Evolutionary conservation across 768 basidiomycete species (phyloP), one percentile per base, ranked within the genome.

Genomic region (Boletus pseudo-olivaceus): DNA sequence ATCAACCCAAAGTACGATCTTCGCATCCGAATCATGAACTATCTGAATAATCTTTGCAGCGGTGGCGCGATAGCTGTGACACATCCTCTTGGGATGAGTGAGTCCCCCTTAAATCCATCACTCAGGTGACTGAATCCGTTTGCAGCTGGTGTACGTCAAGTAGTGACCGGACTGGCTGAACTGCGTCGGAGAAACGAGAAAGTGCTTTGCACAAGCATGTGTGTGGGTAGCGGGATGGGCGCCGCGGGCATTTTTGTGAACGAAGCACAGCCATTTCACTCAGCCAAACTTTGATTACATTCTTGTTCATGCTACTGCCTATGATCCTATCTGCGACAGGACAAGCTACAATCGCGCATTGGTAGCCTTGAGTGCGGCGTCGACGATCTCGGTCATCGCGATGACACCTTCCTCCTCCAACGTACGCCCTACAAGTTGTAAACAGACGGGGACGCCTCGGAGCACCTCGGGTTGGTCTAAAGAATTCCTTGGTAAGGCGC

Each of bases 141-240:
- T 55, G 45, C 61, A 87, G 93, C 93, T 60, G 93, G 93, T 33
- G 76, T 87, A 26, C 84, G 93, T 29, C 93, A 94, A 71, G 83
- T 93, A 23, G 87, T 90, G 2, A 94, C 93, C 3, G 93, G 88
- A n/a, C 78, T 96, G 8, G 83, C 88, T 2, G 85, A 95, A 66
- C 78, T 93, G 35, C 83, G 82, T 62, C 77, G 93, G 39, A 81
- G 78, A 54, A 79, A 85, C 53, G 82, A 80, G 51, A 78, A 80
- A 27, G 65, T 96, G 23, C 77, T 96, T 53, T 89, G 89, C 62
- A 94, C 93, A 3, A 90, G 88, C 53, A 85, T 85, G 84, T 85
- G 83, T 61, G 71, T 90, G 27, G 93, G 93, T 20, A 89, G 87
- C 62, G 93, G 93, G 17, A 93, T 94, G 93, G 92, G 90, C 7